Evolutionary conservation across 345 rosid species (phyloP), one percentile per base, ranked within the genome.

Genomic region (Mallotus nudiflorus): DNA sequence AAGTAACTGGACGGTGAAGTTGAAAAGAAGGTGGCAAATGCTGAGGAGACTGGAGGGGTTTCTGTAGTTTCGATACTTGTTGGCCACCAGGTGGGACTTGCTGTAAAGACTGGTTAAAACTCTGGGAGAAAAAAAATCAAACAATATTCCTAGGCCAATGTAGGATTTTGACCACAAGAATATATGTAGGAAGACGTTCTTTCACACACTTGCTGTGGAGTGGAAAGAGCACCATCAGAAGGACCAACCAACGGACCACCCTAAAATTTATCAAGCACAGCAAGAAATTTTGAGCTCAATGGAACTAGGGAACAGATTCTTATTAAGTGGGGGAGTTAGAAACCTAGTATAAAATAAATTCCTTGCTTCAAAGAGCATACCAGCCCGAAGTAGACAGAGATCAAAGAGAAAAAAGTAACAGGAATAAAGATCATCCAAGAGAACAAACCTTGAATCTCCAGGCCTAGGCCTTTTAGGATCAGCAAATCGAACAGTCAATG

Each of bases 401-500:
- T 3, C 1, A 55, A 55, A 55, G 60, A 55, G 19, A 9, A 15
- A 55, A 25, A 55, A 25, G 60, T 55, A n/a, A n/a, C n/a, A n/a
- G n/a, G n/a, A n/a, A n/a, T n/a, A n/a, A n/a, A n/a, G 39, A 70
- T 37, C 76, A 54, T 65, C 67, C 45, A 65, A n/a, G 44, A 74
- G 78, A 76, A 92, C 99, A n/a, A n/a, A n/a, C n/a, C 97, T 92
- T 67, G 91, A 77, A 73, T 95, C 98, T 73, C 94, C 97, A 71
- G 87, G 83, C 79, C 93, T 86, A 14, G 96, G 96, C 83, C 94
- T 85, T 87, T 92, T 95, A 65, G 99, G 99, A 82, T 95, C 98
- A 82, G 99, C 99, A 92, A 95, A 95, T 56, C 99, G 98, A 65
- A 92, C 98, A 69, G 92, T 90, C 78, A 95, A 75, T 62, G 99